These are phyloP conservation scores for Acanthamoeba castellanii DNA, from an alignment of 208 protist species.

Conservation along the genomic window DNA sequence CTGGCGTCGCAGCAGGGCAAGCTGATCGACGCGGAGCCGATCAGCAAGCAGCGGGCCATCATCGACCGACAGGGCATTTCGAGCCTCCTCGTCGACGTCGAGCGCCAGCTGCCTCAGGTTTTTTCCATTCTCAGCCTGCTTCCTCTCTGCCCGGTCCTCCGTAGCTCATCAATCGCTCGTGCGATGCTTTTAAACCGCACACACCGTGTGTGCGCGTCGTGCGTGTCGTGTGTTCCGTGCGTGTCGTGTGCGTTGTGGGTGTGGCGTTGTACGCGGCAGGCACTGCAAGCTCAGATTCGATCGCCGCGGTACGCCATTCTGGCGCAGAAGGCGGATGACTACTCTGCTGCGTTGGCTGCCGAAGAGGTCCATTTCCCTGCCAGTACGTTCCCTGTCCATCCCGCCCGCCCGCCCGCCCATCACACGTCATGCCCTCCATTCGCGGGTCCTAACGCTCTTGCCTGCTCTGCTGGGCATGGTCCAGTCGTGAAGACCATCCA, in stretches of 20 bases:
- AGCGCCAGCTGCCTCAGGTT: conserved; percentile 13
- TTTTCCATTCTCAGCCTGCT: background rate
- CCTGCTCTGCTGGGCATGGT: no score
- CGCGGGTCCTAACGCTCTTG: no score
- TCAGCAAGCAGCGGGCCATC: conserved; percentile 52
- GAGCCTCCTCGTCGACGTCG: conserved; percentile 46
- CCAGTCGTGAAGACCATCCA: conserved; percentile 80
- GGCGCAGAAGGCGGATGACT: background rate
- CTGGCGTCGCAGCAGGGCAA: background rate
- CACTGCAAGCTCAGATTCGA: background rate
- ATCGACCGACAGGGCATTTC: conserved; percentile 59
- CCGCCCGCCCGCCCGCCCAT: background rate
- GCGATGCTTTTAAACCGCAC: no score
- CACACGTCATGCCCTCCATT: no score
- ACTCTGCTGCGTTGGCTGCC: background rate
- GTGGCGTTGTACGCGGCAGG: background rate
- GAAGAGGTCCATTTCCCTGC: conserved; percentile 11
- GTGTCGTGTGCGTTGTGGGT: no score
- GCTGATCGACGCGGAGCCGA: conserved; percentile 62
- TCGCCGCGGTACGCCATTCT: conserved; percentile 29
- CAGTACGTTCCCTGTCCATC: background rate
- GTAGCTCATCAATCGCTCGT: no score
- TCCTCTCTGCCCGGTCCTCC: no score
- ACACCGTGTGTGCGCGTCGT: background rate
- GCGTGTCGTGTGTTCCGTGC: no score